A percentile compares a stretch with the other conserved stretches of the same genome.
Evolutionary conservation across 768 basidiomycete genomes (phyloP).

Genomic region (Leccinum arenicola): DNA sequence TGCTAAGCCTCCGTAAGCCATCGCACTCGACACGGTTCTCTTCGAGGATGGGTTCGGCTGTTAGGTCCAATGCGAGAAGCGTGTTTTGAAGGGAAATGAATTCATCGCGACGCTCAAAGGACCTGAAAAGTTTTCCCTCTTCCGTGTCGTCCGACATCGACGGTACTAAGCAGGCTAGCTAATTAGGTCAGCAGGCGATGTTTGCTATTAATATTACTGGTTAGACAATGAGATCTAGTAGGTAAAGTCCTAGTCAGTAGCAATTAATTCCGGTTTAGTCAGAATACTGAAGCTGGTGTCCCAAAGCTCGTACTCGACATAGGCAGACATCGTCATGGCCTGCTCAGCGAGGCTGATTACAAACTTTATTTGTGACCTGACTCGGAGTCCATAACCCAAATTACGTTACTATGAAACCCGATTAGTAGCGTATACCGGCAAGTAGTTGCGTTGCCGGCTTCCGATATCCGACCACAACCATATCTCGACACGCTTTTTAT

Average conservation of each 20-base stretch:
- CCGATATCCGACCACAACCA: too few relatives aligned
- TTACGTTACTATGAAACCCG: too few relatives aligned
- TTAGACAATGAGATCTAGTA: too few relatives aligned
- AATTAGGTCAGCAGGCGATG: constrained; percentile 22
- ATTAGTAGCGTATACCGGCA: too few relatives aligned
- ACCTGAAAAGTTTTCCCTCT: constrained; percentile 48
- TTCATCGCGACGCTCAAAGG: constrained; percentile 62
- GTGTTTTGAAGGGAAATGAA: constrained; percentile 50
- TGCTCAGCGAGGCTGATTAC: not conserved
- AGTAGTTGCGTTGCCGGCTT: too few relatives aligned
- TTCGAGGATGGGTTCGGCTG: constrained; percentile 39
- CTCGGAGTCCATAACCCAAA: too few relatives aligned
- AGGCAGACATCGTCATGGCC: not conserved
- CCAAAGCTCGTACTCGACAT: not conserved
- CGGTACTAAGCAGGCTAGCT: not conserved
- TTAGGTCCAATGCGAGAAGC: constrained; percentile 50
- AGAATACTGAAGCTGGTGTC: not conserved
- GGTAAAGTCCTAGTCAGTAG: not conserved
- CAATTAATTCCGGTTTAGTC: not conserved
- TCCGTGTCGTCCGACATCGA: constrained; percentile 38
- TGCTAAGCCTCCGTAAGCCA: constrained; percentile 40
- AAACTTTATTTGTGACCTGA: not conserved
- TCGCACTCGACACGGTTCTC: constrained; percentile 43
- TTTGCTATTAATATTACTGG: not conserved
- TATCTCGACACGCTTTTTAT: too few relatives aligned